phyloP scores from a whole-genome alignment of 169 alveolate species.

The Plasmodium vinckei region DNA sequence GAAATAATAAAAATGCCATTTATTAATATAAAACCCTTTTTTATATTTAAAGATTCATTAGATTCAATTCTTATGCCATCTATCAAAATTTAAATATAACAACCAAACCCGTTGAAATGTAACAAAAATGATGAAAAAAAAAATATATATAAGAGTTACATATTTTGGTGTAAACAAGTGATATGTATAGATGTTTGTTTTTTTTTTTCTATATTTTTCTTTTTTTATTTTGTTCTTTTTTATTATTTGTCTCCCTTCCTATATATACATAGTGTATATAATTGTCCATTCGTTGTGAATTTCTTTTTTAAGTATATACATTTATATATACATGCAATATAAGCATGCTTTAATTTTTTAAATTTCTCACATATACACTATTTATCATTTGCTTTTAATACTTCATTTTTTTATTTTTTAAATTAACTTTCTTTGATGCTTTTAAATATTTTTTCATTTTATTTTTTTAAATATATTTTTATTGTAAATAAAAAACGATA shows the following conservation, averaged over 20 bases:
- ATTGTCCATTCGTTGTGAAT: too few relatives aligned
- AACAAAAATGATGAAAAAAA: background rate
- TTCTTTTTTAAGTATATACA: too few relatives aligned
- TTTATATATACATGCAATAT: too few relatives aligned
- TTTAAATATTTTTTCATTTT: too few relatives aligned
- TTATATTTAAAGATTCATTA: constrained; percentile 50
- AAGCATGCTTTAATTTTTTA: too few relatives aligned
- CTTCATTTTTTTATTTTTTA: too few relatives aligned
- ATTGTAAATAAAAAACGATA: too few relatives aligned
- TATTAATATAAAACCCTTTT: constrained; percentile 59
- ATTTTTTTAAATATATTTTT: too few relatives aligned
- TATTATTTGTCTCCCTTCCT: background rate
- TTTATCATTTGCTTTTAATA: too few relatives aligned
- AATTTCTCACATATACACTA: too few relatives aligned
- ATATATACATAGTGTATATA: background rate
- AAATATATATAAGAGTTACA: background rate
- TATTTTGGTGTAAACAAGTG: background rate
- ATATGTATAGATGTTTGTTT: constrained; percentile 10
- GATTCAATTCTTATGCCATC: constrained; percentile 60
- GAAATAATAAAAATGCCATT: constrained; percentile 63
- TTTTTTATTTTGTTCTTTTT: background rate
- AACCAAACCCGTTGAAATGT: background rate
- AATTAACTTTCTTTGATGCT: too few relatives aligned
- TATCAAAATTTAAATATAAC: constrained; percentile 23
- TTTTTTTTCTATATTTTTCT: background rate